Conservation (phyloP, 805 yeast genomes). For the Ogataea wickerhamii region DNA sequence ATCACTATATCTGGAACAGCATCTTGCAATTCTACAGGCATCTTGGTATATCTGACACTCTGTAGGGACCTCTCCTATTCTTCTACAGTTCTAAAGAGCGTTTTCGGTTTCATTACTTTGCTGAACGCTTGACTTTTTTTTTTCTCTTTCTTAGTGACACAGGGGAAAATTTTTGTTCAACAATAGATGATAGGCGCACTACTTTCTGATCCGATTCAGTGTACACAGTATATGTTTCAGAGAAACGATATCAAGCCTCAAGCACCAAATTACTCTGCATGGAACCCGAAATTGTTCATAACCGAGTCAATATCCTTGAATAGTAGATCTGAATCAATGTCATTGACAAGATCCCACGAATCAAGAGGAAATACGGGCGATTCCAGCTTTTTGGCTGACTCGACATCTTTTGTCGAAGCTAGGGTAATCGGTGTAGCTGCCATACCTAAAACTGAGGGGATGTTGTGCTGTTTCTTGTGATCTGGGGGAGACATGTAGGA, state of each 20-base stretch:
- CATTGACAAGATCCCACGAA: constrained; percentile 36
- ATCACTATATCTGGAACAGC: constrained; percentile 83
- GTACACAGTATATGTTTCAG: too few relatives aligned
- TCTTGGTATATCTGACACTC: constrained; percentile 22
- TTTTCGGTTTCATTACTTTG: not conserved
- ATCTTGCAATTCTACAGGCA: constrained; percentile 81
- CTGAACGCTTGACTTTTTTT: too few relatives aligned
- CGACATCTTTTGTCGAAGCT: not conserved
- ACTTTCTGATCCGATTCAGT: not conserved
- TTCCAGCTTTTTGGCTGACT: not conserved
- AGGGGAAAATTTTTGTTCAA: constrained; percentile 1
- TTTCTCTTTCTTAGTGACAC: too few relatives aligned
- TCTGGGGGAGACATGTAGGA: constrained; percentile 18
- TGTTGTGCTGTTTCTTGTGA: constrained; percentile 1
- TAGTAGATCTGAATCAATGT: constrained; percentile 49
- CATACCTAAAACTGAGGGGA: not conserved
- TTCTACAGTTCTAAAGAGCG: not conserved
- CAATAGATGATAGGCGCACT: not conserved
- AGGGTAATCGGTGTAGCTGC: not conserved
- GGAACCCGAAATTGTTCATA: constrained; percentile 91
- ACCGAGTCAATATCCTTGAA: constrained; percentile 86
- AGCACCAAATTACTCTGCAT: constrained; percentile 39
- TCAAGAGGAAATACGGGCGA: constrained; percentile 33
- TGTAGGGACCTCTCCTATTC: not conserved
- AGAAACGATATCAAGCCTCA: too few relatives aligned